Evolutionary conservation across 768 basidiomycete genomes (phyloP), one percentile per base, ranked within the genome.

Genomic region (Suillus decipiens): DNA sequence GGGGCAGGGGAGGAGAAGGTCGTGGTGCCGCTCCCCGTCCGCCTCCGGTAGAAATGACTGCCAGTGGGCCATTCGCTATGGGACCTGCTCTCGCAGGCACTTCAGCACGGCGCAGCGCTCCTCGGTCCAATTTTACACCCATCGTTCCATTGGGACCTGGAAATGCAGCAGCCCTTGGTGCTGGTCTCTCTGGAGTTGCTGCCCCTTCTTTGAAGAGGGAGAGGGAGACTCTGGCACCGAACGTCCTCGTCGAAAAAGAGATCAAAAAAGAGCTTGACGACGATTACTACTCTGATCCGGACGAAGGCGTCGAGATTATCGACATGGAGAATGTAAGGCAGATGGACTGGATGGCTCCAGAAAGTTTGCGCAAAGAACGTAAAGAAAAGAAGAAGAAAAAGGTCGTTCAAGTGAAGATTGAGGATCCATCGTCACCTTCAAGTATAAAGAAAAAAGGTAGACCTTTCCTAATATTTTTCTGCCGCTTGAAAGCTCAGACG

Each of bases 261-360:
- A 68, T 28, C 72, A 82, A 72, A 61, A 54, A 14, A 2, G 78
- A 78, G 54, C 81, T 83, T 19, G 86, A 89, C 19, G 86, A 79
- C 7, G 92, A 93, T 63, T 80, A 81, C 22, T 93, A 94, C 75
- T 95, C 93, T 19, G 93, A 95, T 64, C 90, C 91, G 14, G 93
- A 94, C 68, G 90, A 93, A 61, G 92, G 90, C 12, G 89, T 93
- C 31, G 90, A 93, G 76, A 92, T 94, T 59, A 79, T 95, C 45
- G 93, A 95, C 69, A 89, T 95, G 85, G 86, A 88, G 36, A 82
- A 88, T 63, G 86, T 95, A 36, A 77, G 82, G 58, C 79, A 86
- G 64, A 85, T 95, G 86, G 93, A 95, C 73, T 93, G 88, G 86
- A 92, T 92, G 88, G 93, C 93, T 9, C 93, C 93, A 1, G 91